phyloP scores from a whole-genome alignment of 2,329 filamentous ascomycete genomes.

The Trichophyton mentagrophytes region DNA sequence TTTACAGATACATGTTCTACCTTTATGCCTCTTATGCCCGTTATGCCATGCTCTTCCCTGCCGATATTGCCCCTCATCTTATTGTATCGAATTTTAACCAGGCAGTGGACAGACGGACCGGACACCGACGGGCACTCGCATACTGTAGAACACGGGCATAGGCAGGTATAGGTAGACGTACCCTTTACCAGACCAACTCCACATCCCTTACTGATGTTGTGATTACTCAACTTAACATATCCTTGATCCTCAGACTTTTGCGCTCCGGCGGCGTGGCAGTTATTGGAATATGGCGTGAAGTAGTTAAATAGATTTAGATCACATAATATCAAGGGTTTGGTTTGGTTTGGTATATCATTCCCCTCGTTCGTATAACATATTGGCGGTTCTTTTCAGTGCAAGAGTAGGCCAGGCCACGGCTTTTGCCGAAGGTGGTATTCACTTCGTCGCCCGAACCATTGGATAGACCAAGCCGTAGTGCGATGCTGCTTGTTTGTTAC shows the following conservation, averaged over 20 bases:
- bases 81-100: not conserved
- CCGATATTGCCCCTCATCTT: not conserved
- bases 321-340: conserved; percentile 1
- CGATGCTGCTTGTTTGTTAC: not conserved
- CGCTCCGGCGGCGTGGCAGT: not conserved
- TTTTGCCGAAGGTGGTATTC: not conserved
- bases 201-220: not conserved
- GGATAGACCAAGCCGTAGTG: not conserved
- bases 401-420: not conserved
- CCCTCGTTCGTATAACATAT: no score
- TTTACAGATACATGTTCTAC: not conserved
- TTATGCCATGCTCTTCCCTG: not conserved
- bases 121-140: no score
- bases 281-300: not conserved
- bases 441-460: not conserved
- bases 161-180: no score
- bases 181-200: no score
- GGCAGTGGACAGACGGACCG: not conserved
- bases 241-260: not conserved
- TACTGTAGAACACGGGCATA: no score
- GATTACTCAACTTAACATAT: not conserved
- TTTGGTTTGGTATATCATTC: not conserved
- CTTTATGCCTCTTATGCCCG: not conserved
- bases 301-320: not conserved
- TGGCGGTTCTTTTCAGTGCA: no score